phyloP scores from a whole-genome alignment of 495 filamentous ascomycete genomes.

The Aspergillus baeticus region DNA sequence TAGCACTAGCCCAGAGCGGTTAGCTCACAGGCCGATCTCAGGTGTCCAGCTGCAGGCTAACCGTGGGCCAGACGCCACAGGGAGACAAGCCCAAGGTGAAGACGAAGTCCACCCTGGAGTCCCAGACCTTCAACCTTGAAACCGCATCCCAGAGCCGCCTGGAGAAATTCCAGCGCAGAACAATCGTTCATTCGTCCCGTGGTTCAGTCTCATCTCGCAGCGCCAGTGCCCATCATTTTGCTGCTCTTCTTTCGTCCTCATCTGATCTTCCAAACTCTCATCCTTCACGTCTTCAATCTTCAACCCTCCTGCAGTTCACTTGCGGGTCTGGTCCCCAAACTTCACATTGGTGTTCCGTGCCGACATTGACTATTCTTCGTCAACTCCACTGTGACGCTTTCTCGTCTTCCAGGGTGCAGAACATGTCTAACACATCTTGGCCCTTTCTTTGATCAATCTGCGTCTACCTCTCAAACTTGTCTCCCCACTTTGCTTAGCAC shows the following conservation, averaged over 20 bases:
- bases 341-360: conserved; percentile 28
- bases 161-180: conserved; percentile 17
- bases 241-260: not conserved
- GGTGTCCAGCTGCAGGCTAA: conserved; percentile 22
- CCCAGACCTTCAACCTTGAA: conserved; percentile 14
- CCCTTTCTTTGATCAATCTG: conserved; percentile 14
- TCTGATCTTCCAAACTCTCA: not conserved
- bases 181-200: not conserved
- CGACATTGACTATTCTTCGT: conserved; percentile 10
- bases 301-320: conserved; percentile 19
- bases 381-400: conserved; percentile 15
- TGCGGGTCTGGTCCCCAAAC: conserved; percentile 27
- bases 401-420: conserved; percentile 9
- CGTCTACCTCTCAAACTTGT: not conserved
- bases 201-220: not conserved
- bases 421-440: conserved; percentile 7
- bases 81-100: conserved; percentile 19
- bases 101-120: conserved; percentile 7
- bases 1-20: not conserved
- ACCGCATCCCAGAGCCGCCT: conserved; percentile 24
- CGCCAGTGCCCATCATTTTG: not conserved
- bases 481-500: conserved; percentile 13
- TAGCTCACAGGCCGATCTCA: conserved; percentile 13
- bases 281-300: not conserved
- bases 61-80: conserved; percentile 28